Evolutionary conservation across 2,329 filamentous ascomycete species (phyloP).

Genomic region (Lasiodiplodia sp.): DNA sequence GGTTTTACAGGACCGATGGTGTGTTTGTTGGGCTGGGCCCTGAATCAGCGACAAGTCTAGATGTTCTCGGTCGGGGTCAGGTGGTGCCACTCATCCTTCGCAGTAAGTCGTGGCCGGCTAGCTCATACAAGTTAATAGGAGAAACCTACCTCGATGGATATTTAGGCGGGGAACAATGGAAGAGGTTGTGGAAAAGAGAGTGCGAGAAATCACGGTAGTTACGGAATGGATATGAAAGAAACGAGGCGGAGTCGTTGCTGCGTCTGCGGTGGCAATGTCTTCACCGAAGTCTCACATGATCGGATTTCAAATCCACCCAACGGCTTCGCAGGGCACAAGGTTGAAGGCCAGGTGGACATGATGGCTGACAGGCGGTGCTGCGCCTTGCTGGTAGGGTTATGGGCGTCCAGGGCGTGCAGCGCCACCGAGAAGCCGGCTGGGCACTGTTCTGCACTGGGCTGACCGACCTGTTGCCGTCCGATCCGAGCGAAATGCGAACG

Average conservation of each 20-base stretch:
- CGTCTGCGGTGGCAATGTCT: no score
- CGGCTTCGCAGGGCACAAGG: no score
- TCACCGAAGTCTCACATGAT: background rate
- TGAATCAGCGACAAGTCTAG: background rate
- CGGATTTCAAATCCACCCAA: background rate
- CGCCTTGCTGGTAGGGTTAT: no score
- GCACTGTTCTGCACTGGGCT: no score
- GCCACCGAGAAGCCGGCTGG: no score
- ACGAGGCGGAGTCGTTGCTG: background rate
- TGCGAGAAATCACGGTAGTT: background rate
- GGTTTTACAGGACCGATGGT: background rate
- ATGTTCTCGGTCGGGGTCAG: background rate
- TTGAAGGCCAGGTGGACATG: no score
- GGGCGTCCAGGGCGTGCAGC: no score
- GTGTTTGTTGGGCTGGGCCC: background rate
- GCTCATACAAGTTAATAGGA: background rate
- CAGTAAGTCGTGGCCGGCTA: background rate
- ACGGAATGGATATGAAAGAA: no score
- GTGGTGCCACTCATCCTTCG: slow-evolving; percentile 16
- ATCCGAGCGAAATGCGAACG: no score
- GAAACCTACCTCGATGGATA: slow-evolving; percentile 11
- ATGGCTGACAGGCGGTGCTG: no score
- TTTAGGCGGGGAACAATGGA: slow-evolving; percentile 14
- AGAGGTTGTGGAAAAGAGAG: background rate
- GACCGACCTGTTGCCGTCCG: no score